Evolutionary conservation across 176 grass and related monocot species (phyloP).

Genomic region (Cocos nucifera): DNA sequence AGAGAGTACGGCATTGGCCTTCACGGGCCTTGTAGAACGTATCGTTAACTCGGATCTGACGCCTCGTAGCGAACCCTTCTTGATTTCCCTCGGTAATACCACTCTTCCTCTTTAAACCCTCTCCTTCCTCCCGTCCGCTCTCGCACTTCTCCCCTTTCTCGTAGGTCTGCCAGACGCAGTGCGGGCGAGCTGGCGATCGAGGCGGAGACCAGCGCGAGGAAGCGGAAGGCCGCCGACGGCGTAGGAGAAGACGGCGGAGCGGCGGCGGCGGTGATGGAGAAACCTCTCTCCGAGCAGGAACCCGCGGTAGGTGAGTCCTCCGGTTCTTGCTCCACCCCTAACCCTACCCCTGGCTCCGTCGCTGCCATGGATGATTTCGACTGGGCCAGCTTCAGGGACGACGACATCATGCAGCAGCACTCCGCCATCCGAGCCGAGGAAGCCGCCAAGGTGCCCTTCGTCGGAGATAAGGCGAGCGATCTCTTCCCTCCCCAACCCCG

Average conservation of each 20-base stretch:
- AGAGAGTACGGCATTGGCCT: no score
- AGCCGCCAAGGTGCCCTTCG: slow-evolving; percentile 52
- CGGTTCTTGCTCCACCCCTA: slow-evolving; percentile 3
- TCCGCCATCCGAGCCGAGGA: slow-evolving; percentile 36
- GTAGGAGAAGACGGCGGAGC: slow-evolving; percentile 2
- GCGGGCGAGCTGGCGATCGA: slow-evolving; percentile 49
- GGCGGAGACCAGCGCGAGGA: slow-evolving; percentile 76
- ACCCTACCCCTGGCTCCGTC: slow-evolving; percentile 24
- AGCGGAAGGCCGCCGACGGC: slow-evolving; percentile 71
- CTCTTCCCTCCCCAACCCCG: no score
- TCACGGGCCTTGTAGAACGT: no score
- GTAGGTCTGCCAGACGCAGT: no score
- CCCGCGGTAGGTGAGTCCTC: not conserved
- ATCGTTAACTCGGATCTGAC: no score
- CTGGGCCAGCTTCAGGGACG: slow-evolving; percentile 40
- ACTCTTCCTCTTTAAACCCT: no score
- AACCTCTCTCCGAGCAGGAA: not conserved
- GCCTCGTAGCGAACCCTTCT: no score
- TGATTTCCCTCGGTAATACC: no score
- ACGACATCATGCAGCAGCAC: slow-evolving; percentile 20
- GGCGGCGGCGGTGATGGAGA: slow-evolving; percentile 7
- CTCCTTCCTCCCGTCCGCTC: no score
- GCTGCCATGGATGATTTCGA: slow-evolving; percentile 47
- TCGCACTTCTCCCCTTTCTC: no score
- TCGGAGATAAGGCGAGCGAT: slow-evolving; percentile 57